Conservation (phyloP, 2,329 filamentous ascomycete species). For the Colletotrichum sp. region DNA sequence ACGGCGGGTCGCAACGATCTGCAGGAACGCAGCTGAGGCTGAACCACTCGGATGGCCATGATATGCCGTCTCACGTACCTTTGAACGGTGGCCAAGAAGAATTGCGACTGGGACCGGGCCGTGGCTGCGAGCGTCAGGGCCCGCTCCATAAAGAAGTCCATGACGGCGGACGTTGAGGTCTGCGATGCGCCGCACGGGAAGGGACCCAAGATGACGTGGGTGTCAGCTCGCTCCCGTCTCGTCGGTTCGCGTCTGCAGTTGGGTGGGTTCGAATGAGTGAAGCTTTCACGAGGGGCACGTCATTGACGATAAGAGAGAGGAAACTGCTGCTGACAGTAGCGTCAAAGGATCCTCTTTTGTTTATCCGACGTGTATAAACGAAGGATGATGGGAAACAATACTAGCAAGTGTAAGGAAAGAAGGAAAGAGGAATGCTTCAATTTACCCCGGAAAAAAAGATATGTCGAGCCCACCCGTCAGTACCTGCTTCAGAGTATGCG, state of each 20-base stretch:
- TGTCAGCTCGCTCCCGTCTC: not conserved
- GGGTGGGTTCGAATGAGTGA: not conserved
- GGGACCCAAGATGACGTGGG: not conserved
- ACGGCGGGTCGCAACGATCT: not conserved
- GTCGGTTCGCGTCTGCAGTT: not conserved
- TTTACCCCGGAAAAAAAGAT: not conserved
- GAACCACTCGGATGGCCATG: not conserved
- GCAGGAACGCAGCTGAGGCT: not conserved
- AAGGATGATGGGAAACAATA: not conserved
- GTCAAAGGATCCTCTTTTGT: not conserved
- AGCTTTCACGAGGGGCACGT: constrained; percentile 2
- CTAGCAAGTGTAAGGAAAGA: not conserved
- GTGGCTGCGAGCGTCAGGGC: constrained; percentile 7
- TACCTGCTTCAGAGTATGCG: not conserved
- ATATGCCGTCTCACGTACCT: not conserved
- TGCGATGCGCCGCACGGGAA: not conserved
- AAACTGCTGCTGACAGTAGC: not conserved
- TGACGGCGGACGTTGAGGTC: not conserved
- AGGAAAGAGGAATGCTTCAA: not conserved
- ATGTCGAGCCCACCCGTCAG: not conserved
- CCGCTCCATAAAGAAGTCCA: constrained; percentile 2
- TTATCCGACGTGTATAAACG: not conserved
- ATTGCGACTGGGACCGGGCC: not conserved
- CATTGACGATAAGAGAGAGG: not conserved
- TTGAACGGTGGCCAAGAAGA: not conserved